Conservation (phyloP, 2,329 filamentous ascomycete species). For the Penicillium sp. region DNA sequence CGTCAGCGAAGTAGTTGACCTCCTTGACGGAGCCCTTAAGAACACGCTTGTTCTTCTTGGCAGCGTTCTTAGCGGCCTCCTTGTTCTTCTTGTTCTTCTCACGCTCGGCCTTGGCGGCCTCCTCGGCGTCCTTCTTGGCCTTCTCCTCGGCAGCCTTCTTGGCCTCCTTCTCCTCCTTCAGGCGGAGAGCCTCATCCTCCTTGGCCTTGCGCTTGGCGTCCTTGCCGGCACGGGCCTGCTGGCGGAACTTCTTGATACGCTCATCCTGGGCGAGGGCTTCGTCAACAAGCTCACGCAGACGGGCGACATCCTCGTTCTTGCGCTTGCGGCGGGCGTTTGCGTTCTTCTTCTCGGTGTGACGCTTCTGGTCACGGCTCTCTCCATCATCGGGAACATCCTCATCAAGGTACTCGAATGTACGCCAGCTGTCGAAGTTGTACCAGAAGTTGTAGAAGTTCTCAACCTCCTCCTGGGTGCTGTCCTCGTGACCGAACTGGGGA, state of each 20-base stretch:
- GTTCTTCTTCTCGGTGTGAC: constrained; percentile 98
- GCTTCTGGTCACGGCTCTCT: constrained; percentile 98
- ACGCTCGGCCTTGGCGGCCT: constrained; percentile 78
- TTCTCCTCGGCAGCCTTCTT: constrained; percentile 82
- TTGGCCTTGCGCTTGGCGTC: constrained; percentile 91
- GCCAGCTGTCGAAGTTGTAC: constrained; percentile 99
- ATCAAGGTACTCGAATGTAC: constrained; percentile 95
- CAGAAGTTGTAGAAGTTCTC: constrained; percentile 99
- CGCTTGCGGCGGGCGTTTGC: constrained; percentile 97
- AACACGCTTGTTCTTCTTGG: constrained; percentile 99
- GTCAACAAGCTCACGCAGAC: constrained; percentile 86
- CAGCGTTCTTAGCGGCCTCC: constrained; percentile 96
- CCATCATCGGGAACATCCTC: constrained; percentile 99
- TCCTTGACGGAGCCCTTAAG: constrained; percentile 94
- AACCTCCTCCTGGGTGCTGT: constrained; percentile 83
- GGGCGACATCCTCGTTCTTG: constrained; percentile 95
- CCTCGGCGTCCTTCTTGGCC: constrained; percentile 79
- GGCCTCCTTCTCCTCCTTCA: constrained; percentile 78
- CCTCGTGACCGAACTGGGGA: constrained; percentile 79
- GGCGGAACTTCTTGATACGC: constrained; percentile 95
- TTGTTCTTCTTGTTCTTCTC: constrained; percentile 92
- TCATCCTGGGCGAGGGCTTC: constrained; percentile 81
- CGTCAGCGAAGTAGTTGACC: constrained; percentile 87
- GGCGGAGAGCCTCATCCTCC: constrained; percentile 87
- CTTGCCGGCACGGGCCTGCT: constrained; percentile 88